A percentile compares a stretch with the other conserved stretches of the same genome.
Conservation (phyloP, 2,329 filamentous ascomycete genomes). For the Parastagonospora avenae region DNA sequence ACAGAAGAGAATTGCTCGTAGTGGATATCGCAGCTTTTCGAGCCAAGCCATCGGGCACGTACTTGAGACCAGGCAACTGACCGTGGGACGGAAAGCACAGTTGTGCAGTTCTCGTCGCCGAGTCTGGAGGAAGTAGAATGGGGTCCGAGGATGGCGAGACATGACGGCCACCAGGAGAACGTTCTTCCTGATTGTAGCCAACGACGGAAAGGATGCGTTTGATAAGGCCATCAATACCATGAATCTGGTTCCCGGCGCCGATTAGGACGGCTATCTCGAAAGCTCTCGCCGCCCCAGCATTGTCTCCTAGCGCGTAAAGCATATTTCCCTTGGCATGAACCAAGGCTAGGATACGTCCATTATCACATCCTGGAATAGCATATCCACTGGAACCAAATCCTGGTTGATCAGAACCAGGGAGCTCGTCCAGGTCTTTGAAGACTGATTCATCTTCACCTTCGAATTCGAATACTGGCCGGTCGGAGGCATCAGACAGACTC, state of each 20-base stretch:
- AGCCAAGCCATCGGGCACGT: constrained; percentile 70
- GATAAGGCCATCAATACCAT: constrained; percentile 79
- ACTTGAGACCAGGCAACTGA: constrained; percentile 77
- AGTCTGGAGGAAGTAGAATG: constrained; percentile 80
- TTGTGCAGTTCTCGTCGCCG: constrained; percentile 79
- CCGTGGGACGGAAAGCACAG: constrained; percentile 79
- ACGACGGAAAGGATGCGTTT: constrained; percentile 75
- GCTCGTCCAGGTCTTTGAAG: constrained; percentile 47
- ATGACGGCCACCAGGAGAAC: constrained; percentile 38
- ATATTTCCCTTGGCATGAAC: constrained; percentile 99
- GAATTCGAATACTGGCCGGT: constrained; percentile 61
- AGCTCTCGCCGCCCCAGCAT: constrained; percentile 77
- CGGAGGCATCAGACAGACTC: constrained; percentile 60
- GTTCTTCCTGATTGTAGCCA: constrained; percentile 43
- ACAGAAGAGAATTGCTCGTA: constrained; percentile 93
- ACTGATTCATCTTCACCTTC: constrained; percentile 51
- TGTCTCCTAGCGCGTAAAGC: constrained; percentile 87
- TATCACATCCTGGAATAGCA: constrained; percentile 81
- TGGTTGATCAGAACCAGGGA: constrained; percentile 51
- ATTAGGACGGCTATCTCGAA: constrained; percentile 96
- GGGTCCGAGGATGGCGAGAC: constrained; percentile 58
- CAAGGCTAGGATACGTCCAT: constrained; percentile 89
- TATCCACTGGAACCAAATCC: constrained; percentile 83
- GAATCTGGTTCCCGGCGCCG: constrained; percentile 72
- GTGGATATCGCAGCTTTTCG: constrained; percentile 85